phyloP scores from a whole-genome alignment of 2,329 filamentous ascomycete genomes.

The Periconia macrospinosa region DNA sequence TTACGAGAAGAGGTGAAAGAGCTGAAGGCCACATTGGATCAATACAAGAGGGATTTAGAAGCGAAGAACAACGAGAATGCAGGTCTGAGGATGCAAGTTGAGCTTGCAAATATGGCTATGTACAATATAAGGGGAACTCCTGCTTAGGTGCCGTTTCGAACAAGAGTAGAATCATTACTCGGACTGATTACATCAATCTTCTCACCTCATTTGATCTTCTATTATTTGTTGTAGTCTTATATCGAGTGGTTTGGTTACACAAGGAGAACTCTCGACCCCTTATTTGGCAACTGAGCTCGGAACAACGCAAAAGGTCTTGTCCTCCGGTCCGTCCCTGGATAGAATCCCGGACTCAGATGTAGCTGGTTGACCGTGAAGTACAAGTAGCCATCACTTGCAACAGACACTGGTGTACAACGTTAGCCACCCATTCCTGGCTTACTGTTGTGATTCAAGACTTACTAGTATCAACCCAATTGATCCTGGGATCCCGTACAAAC shows the following conservation, averaged over 20 bases:
- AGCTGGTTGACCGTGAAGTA: conserved; percentile 60
- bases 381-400: conserved; percentile 51
- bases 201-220: no score
- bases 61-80: conserved; percentile 29
- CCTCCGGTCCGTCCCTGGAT: conserved; percentile 47
- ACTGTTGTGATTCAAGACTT: background rate
- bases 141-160: background rate
- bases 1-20: conserved; percentile 26
- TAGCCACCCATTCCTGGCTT: background rate
- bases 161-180: no score
- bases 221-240: no score
- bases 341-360: conserved; percentile 38
- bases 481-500: conserved; percentile 5
- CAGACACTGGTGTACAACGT: conserved; percentile 30
- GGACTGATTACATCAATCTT: no score
- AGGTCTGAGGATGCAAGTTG: conserved; percentile 27
- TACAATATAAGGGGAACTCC: conserved; percentile 11
- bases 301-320: conserved; percentile 49
- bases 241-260: conserved; percentile 6
- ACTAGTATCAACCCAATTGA: conserved; percentile 13
- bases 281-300: conserved; percentile 45
- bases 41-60: conserved; percentile 28
- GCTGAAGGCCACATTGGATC: conserved; percentile 18
- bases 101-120: conserved; percentile 30
- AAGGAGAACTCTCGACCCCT: conserved; percentile 45